These are phyloP conservation scores for Cytospora piceae DNA, from an alignment of 2,329 filamentous ascomycete genomes.

Conservation along the genomic window DNA sequence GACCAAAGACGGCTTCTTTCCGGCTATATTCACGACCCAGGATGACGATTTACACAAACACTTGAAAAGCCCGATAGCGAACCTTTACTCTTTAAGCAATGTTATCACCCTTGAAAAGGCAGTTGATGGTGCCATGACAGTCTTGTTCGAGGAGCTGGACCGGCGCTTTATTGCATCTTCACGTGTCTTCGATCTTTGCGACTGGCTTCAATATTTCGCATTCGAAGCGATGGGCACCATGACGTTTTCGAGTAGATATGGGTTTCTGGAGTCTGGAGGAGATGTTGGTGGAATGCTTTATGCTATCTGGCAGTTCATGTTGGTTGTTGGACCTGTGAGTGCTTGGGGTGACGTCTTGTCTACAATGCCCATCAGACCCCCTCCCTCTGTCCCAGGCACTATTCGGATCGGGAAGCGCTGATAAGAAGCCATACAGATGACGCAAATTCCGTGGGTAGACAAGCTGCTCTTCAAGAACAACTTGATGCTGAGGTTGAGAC, in stretches of 20 bases:
- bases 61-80: constrained; percentile 12
- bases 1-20: neutral
- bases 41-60: constrained; percentile 16
- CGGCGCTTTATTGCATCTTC: neutral
- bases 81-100: constrained; percentile 12
- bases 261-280: neutral
- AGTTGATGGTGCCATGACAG: constrained; percentile 4
- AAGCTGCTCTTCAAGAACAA: constrained; percentile 6
- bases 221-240: neutral
- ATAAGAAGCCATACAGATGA: neutral
- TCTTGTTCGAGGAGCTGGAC: constrained; percentile 14
- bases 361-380: neutral
- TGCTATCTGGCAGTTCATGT: neutral
- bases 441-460: constrained; percentile 2
- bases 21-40: constrained; percentile 13
- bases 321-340: neutral
- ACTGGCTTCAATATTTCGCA: constrained; percentile 21
- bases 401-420: neutral
- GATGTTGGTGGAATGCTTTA: neutral
- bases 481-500: neutral
- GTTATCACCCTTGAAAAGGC: constrained; percentile 10
- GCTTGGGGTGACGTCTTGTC: neutral
- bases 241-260: neutral
- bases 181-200: neutral
- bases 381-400: neutral